Evolutionary conservation across 495 filamentous ascomycete genomes (phyloP), one percentile per base, ranked within the genome.

Genomic region (Hypoxylon perforatum): DNA sequence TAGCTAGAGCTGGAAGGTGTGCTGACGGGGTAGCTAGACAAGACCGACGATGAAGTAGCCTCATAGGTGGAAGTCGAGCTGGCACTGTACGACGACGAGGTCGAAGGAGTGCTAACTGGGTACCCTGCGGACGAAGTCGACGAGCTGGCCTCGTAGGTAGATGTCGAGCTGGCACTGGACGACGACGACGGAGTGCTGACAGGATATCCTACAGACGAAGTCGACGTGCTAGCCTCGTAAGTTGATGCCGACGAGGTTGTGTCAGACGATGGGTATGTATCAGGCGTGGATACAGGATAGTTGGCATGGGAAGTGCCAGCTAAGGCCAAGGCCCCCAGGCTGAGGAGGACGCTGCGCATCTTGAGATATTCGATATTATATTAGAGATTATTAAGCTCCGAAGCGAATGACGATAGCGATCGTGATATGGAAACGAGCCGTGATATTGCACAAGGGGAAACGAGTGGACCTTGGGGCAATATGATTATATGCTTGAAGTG

Each of bases 401-500:
- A 17, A 63, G 47, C 61, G 61, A 65, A 38, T 5, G 60, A 57
- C 59, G 22, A 46, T 57, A 69, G 56, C 56, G 61, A 69, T 46
- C 61, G 51, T 52, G 39, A 47, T 50, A 8, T 17, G 9, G 28
- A 39, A 61, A 51, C 59, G 50, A 64, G 39, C 46, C 28, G 50
- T 61, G 35, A 10, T 57, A 30, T 33, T 33, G 30, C 30, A 33
- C 66, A 69, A 65, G 66, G 53, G 25, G n/a, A 65, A 69, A 61
- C 66, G 66, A 69, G 61, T 65, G 66, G n/a, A 69, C 66, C 65
- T 65, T 33, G 30, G 61, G 46, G 51, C 57, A 62, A 57, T 30
- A 53, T 53, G 65, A 52, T 65, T 69, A 69, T 65, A 65, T 22
- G 33, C 39, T 45, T 59, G 25, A 60, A 52, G 50, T 52, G 36